Base-by-base conservation (phyloP, 2,329 filamentous ascomycete species). In the Aureobasidium sp. region DNA sequence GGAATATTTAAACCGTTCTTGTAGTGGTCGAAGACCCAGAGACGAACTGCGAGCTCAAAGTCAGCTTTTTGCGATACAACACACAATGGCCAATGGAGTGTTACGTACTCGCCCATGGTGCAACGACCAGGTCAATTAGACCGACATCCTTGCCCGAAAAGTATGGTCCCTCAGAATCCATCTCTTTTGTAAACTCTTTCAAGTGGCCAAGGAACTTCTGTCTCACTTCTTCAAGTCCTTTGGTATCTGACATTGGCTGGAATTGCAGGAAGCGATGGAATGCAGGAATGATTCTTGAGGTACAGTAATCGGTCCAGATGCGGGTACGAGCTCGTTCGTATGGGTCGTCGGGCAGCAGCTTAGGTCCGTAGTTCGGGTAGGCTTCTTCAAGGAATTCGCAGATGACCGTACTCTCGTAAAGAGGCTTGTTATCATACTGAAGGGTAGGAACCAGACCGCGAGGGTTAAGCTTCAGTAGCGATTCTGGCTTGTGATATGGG, bases 351-450 rank as follows among this genome's bases (percentile, higher is more conserved):
- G 88, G 86, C 10, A 89, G 74, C 4, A 92, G 72, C 1, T 74
- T 71, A 1, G 78, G 79, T 60, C 61, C 77, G 72, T 69, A 80
- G 4, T 78, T 77, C 0, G 80, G 76, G 64, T 84, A 91, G 0
- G 84, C 84, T 65, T 92, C 88, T 66, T 93, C 86, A 0, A 93
- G 78, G 66, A 89, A 93, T 71, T 91, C 88, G 73, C 85, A 86
- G 41, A 93, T 80, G 51, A 92, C 82, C 8, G 79, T 83, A 68
- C 85, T 89, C 72, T 93, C 88, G 67, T 88, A 91, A 7, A 92
- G 77, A 0, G 87, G 84, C 70, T 84, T 86, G 66, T 71, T 70
- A 42, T 75, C 67, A 68, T 78, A 76, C 62, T 78, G 80, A 1
- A 92, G 78, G 0, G 88, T 91, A 0, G 89, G 90, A 1, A 92